These are phyloP conservation scores for Mitragyna speciosa DNA, from an alignment of 257 asterid species.

Conservation along the genomic window DNA sequence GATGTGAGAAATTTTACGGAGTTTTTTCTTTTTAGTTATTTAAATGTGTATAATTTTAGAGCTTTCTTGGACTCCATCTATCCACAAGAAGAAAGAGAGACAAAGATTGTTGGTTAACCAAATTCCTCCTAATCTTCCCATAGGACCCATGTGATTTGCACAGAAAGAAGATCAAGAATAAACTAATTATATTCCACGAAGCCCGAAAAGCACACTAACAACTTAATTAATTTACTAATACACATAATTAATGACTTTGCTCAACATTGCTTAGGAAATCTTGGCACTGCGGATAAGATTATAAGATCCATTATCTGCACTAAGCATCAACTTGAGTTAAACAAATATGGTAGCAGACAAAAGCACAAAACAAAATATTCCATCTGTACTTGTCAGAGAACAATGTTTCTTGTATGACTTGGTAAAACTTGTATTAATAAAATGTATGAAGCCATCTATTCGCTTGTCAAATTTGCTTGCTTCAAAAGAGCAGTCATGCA, in stretches of 20 bases:
- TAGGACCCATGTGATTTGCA: background rate
- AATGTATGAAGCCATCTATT: background rate
- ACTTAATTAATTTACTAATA: background rate
- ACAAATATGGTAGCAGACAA: background rate
- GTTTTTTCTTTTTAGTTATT: too few relatives aligned
- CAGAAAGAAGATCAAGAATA: background rate
- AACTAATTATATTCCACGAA: too few relatives aligned
- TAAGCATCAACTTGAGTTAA: background rate
- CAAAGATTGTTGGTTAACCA: background rate
- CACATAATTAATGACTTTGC: background rate
- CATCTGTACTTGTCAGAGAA: background rate
- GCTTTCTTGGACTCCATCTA: background rate
- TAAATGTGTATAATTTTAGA: background rate
- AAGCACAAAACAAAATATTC: background rate
- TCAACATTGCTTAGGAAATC: background rate
- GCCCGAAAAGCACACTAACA: constrained; percentile 1
- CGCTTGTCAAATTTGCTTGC: background rate
- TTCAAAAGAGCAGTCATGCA: background rate
- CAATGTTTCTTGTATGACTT: background rate
- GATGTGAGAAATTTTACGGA: background rate
- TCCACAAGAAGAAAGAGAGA: background rate
- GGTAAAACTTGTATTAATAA: background rate
- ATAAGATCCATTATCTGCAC: background rate
- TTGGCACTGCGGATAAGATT: background rate
- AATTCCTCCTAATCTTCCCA: background rate